These are phyloP conservation scores for Annulohypoxylon stygium DNA, from an alignment of 495 filamentous ascomycete species.

Conservation along the genomic window DNA sequence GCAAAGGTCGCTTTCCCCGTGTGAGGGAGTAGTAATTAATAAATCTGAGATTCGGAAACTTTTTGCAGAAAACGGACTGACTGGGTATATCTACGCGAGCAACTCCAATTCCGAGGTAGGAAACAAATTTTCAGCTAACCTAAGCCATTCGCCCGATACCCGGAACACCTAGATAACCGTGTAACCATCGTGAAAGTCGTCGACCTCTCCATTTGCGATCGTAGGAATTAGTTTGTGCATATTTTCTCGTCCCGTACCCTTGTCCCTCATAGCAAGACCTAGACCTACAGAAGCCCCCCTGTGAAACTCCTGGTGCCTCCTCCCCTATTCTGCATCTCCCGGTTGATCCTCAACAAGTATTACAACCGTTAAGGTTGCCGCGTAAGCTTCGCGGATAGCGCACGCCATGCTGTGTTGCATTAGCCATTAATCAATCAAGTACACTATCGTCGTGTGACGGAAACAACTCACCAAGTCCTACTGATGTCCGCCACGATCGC, in stretches of 20 bases:
- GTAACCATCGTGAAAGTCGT: slow-evolving; percentile 45
- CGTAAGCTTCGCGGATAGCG: slow-evolving; percentile 77
- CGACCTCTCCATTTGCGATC: slow-evolving; percentile 17
- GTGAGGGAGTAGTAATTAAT: slow-evolving; percentile 26
- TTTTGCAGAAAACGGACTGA: slow-evolving; percentile 26
- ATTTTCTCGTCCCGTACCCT: slow-evolving; percentile 20
- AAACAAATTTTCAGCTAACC: slow-evolving; percentile 33
- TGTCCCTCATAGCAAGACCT: slow-evolving; percentile 10
- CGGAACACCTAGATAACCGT: slow-evolving; percentile 38
- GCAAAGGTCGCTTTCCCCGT: slow-evolving; percentile 20
- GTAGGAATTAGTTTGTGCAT: slow-evolving; percentile 23
- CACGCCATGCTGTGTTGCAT: slow-evolving; percentile 68
- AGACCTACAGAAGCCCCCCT: slow-evolving; percentile 12
- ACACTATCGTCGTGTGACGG: slow-evolving; percentile 42
- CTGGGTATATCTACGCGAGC: slow-evolving; percentile 44
- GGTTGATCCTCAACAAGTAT: slow-evolving; percentile 70
- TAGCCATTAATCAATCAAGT: slow-evolving; percentile 29
- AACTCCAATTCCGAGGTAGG: slow-evolving; percentile 36
- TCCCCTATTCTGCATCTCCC: slow-evolving; percentile 53
- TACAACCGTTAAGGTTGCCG: slow-evolving; percentile 75
- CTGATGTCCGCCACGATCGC: slow-evolving; percentile 75
- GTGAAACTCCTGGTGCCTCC: slow-evolving; percentile 24
- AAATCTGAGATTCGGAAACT: slow-evolving; percentile 15
- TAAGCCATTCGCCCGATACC: slow-evolving; percentile 26
- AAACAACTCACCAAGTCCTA: slow-evolving; percentile 69